Conservation (phyloP, 768 basidiomycete genomes). For the Cubamyces sp. region DNA sequence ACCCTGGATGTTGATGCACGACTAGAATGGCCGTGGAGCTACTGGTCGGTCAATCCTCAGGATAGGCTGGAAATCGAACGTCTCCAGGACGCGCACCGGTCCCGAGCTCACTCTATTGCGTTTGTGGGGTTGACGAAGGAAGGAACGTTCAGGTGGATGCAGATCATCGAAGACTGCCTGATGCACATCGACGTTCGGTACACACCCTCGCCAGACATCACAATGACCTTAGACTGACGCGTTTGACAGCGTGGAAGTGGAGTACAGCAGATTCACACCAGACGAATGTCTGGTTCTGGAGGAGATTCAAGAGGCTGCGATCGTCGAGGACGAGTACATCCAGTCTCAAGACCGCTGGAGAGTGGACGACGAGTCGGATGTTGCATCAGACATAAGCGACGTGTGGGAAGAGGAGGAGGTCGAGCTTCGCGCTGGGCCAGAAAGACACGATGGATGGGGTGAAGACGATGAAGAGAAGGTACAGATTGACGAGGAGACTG, state of each 20-base stretch:
- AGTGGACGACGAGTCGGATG: not conserved
- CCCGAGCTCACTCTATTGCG: constrained; percentile 2
- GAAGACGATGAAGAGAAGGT: not conserved
- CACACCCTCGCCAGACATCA: not conserved
- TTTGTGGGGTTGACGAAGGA: not conserved
- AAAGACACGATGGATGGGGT: not conserved
- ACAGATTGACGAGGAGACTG: not conserved
- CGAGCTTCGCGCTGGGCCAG: not conserved
- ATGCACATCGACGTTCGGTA: constrained; percentile 19
- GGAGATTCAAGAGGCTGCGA: constrained; percentile 4
- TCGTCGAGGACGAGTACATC: not conserved
- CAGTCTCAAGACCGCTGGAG: not conserved
- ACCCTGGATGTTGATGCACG: constrained; percentile 8
- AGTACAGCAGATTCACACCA: constrained; percentile 10
- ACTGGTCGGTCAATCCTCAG: constrained; percentile 14
- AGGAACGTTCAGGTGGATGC: constrained; percentile 8
- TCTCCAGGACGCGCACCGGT: constrained; percentile 4
- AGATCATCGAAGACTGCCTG: constrained; percentile 4
- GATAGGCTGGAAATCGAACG: constrained; percentile 3
- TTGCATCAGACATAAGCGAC: not conserved
- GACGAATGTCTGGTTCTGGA: constrained; percentile 14
- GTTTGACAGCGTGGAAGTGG: constrained; percentile 10
- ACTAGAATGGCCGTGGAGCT: constrained; percentile 21
- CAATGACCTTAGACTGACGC: no score
- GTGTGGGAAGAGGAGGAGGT: not conserved